Conservation (phyloP, 2,329 filamentous ascomycete genomes). For the Proliferodiscus dingleyae region DNA sequence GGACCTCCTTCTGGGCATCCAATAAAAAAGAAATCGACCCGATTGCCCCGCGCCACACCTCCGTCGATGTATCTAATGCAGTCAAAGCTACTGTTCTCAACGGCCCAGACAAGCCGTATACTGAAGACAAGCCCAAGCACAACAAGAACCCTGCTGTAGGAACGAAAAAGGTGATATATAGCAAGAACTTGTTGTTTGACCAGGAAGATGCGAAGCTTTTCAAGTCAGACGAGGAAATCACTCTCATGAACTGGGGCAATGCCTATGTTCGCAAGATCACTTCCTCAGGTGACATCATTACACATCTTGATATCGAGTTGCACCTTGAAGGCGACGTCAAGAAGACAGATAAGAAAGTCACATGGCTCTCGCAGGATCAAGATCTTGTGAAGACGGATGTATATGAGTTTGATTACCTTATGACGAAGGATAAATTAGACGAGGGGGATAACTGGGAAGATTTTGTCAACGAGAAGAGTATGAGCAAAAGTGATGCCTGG, state of each 20-base stretch:
- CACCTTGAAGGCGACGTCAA: slow-evolving; percentile 91
- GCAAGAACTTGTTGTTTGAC: slow-evolving; percentile 71
- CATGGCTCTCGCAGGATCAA: slow-evolving; percentile 79
- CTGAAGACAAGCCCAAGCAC: slow-evolving; percentile 78
- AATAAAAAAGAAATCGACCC: slow-evolving; percentile 86
- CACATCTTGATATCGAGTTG: slow-evolving; percentile 73
- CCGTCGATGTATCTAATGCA: slow-evolving; percentile 63
- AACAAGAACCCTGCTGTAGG: slow-evolving; percentile 84
- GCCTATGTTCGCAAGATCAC: slow-evolving; percentile 68
- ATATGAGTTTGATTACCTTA: slow-evolving; percentile 91
- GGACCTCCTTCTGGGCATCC: slow-evolving; percentile 62
- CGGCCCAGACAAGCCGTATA: slow-evolving; percentile 54
- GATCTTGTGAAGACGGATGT: slow-evolving; percentile 77
- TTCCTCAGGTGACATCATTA: slow-evolving; percentile 52
- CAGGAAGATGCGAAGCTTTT: slow-evolving; percentile 82
- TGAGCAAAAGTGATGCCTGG: slow-evolving; percentile 66
- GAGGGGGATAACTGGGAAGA: slow-evolving; percentile 83
- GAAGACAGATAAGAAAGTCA: slow-evolving; percentile 93
- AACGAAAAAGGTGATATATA: slow-evolving; percentile 78
- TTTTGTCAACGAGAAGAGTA: slow-evolving; percentile 69
- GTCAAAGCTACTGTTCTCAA: slow-evolving; percentile 69
- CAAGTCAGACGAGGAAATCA: slow-evolving; percentile 83
- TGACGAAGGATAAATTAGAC: slow-evolving; percentile 91
- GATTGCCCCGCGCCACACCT: slow-evolving; percentile 67
- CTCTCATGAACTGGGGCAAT: slow-evolving; percentile 95